Base-by-base conservation (phyloP, 306 rosid species). In the Dicorynia guianensis region DNA sequence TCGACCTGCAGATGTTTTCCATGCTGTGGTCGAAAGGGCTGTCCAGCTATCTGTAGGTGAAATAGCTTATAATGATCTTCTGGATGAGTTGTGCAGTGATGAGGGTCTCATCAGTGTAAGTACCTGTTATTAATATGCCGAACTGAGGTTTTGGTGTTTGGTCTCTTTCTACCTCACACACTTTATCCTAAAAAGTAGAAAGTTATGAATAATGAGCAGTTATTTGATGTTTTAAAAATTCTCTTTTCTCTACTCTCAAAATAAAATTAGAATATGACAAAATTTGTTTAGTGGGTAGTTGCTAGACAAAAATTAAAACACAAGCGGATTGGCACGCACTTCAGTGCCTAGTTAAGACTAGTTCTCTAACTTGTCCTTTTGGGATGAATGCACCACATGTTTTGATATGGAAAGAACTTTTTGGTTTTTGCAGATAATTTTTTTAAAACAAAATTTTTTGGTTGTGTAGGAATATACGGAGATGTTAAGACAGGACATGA, bases 381-480 rank as follows among this genome's bases (percentile, higher is more conserved):
- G 20, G 4, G n/a, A 33, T 15, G 38, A 8, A 67, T 55, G 47
- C 48, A 54, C 50, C 17, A 48, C 1, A 35, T 58, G 33, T n/a
- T 12, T 48, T 43, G 60, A 39, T 50, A 12, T 13, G 44, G 42
- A 20, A 25, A 42, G 40, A 17, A 9, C 59, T 68, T 15, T 42
- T 63, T 59, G 43, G 63, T 33, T 40, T 59, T 68, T 49, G 53
- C 33, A 62, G 67, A 47, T 57, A 25, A 52, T 38, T 60, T 7
- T 55, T 46, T 63, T 65, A 62, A 44, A 59, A 55, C 3, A 25
- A 40, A 30, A 4, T 63, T 42, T 66, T 43, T 52, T 44, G 52
- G 65, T 57, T 72, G 39, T 80, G 74, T 84, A 96, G 99, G 99
- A 96, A 80, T 96, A 96, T 64, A 6, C 83, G 40, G 96, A 86